Base-by-base conservation (phyloP, 176 grass and related monocot genomes). In the Ensete ventricosum region DNA sequence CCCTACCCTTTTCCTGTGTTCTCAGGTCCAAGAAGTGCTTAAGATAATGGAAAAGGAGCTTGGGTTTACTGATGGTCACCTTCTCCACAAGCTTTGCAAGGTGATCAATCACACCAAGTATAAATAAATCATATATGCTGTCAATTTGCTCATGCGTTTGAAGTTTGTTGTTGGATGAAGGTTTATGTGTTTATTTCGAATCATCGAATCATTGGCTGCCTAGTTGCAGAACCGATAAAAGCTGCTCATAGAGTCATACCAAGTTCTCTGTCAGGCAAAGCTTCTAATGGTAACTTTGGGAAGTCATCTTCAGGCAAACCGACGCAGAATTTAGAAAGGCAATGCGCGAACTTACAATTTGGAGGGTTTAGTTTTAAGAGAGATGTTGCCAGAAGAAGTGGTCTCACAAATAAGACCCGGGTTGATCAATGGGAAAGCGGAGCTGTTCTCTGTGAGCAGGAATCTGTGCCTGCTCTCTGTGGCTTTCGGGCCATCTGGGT, bases 401-500 rank as follows among this genome's bases (percentile, higher is more conserved):
- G 53, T 77, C 75, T 73, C 12, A 54, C 73, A 22, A 79, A 79
- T 55, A 84, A 58, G 62, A 76, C 21, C n/a, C 80, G 81, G 52
- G 67, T 80, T 50, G 80, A 81, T 48, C 73, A 72, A 21, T 81
- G 69, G 48, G 71, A 87, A 65, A 57, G 64, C 72, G 94, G 90
- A 73, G 90, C 90, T 71, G 83, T 93, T 81, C 79, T 85, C 19
- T 93, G 94, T 5, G 73, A 89, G 72, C 76, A 90, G 75, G 67
- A 98, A 81, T 76, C 74, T 74, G 84, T 89, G 19, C 82, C 80
- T 11, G 90, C 88, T 27, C 25, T 84, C 58, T 88, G 88, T 19
- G 94, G 94, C 75, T 91, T 98, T 82, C 85, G 90, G 67, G 90
- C 90, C 55, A 89, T 98, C 69, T 98, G 94, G 90, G 86, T 93